phyloP scores from a whole-genome alignment of 495 filamentous ascomycete species.

The Achaetomiella virescens region DNA sequence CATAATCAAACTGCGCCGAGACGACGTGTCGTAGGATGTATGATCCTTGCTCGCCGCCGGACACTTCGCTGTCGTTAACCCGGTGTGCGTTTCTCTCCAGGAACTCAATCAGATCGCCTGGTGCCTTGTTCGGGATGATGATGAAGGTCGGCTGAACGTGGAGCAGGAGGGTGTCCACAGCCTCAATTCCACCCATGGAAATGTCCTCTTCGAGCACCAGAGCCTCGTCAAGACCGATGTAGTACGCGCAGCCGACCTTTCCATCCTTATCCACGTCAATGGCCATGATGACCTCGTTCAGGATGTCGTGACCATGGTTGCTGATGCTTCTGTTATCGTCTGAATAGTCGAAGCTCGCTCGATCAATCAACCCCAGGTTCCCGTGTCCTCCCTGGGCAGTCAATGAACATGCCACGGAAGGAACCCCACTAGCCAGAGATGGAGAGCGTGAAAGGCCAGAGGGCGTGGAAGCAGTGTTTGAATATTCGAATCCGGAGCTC shows the following conservation, averaged over 20 bases:
- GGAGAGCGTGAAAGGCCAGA: background rate
- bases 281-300: slow-evolving; percentile 78
- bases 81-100: slow-evolving; percentile 39
- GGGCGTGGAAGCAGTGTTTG: background rate
- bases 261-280: slow-evolving; percentile 67
- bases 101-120: slow-evolving; percentile 50
- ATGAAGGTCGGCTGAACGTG: slow-evolving; percentile 77
- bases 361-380: background rate
- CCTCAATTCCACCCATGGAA: slow-evolving; percentile 60
- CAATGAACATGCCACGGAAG: background rate
- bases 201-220: slow-evolving; percentile 79
- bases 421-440: background rate
- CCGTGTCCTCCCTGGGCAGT: background rate
- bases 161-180: slow-evolving; percentile 68
- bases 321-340: background rate
- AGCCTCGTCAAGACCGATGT: slow-evolving; percentile 64
- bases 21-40: slow-evolving; percentile 70
- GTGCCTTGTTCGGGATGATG: slow-evolving; percentile 63
- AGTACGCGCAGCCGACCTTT: slow-evolving; percentile 83
- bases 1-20: slow-evolving; percentile 71
- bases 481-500: background rate
- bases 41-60: slow-evolving; percentile 34
- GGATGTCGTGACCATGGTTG: slow-evolving; percentile 40
- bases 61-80: slow-evolving; percentile 26
- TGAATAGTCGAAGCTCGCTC: background rate